Percentiles rank a stretch among this genome's conserved stretches.
These are phyloP conservation scores for Fusarium sulawesiense DNA, from an alignment of 2,329 filamentous ascomycete species.

Conservation along the genomic window DNA sequence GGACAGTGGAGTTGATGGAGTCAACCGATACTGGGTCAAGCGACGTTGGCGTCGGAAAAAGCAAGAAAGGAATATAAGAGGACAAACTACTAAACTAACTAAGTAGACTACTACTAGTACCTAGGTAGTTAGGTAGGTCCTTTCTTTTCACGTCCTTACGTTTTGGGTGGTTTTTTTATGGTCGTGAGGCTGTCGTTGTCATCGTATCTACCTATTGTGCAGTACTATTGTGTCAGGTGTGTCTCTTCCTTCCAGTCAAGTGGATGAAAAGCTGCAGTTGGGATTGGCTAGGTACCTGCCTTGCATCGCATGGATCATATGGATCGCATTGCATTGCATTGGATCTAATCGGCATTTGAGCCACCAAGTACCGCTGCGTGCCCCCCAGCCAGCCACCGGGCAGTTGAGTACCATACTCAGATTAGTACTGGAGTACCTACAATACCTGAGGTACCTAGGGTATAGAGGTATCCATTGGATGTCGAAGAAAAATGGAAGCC, in stretches of 20 bases:
- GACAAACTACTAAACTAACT: constrained; percentile 1
- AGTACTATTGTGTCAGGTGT: constrained; percentile 6
- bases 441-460: no score
- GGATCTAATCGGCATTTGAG: constrained; percentile 33
- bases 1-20: constrained; percentile 18
- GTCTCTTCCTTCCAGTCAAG: constrained; percentile 1
- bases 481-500: background rate
- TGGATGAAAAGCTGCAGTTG: constrained; percentile 15
- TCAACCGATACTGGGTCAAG: background rate
- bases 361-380: constrained; percentile 33
- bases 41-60: constrained; percentile 18
- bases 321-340: background rate
- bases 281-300: constrained; percentile 30
- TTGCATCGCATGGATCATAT: constrained; percentile 8
- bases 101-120: no score
- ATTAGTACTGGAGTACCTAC: background rate
- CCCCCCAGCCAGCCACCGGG: constrained; percentile 8
- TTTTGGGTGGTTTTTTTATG: background rate
- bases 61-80: constrained; percentile 7
- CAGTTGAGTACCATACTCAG: background rate
- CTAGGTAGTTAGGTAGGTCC: background rate
- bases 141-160: background rate
- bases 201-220: background rate
- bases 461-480: background rate
- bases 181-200: background rate